phyloP scores from a whole-genome alignment of 176 grass and related monocot genomes.

The Aegilops bicornis region DNA sequence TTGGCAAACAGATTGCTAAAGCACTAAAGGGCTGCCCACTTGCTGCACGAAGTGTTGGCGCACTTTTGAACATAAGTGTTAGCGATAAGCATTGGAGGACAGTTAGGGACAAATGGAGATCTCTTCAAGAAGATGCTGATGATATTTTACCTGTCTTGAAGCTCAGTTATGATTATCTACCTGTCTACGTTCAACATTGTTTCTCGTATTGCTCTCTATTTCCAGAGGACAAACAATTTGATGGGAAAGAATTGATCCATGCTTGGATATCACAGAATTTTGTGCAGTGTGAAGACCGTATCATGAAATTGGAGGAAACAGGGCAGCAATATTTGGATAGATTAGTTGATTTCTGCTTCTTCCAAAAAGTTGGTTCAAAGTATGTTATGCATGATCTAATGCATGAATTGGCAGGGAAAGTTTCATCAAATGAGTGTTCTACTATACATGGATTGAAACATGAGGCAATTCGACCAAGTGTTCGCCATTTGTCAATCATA shows the following conservation, averaged over 20 bases:
- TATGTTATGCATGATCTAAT: conserved; percentile 42
- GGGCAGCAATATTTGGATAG: conserved; percentile 20
- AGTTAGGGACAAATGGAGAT: conserved; percentile 27
- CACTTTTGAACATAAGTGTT: not conserved
- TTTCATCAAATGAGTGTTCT: conserved; percentile 41
- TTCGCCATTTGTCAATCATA: conserved; percentile 35
- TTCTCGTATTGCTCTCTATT: conserved; percentile 34
- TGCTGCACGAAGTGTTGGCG: conserved; percentile 27
- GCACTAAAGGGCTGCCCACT: conserved; percentile 9
- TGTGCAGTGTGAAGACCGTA: not conserved
- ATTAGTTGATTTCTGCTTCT: conserved; percentile 27
- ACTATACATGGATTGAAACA: not conserved
- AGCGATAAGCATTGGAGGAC: not conserved
- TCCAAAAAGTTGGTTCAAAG: not conserved
- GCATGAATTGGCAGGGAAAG: conserved; percentile 26
- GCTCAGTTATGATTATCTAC: conserved; percentile 39
- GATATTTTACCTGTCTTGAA: conserved; percentile 26
- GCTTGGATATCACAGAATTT: conserved; percentile 58
- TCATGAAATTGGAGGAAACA: conserved; percentile 26
- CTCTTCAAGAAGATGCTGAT: not conserved
- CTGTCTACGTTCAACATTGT: not conserved
- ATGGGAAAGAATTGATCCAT: not conserved
- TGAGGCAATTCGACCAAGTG: not conserved
- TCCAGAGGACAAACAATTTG: not conserved
- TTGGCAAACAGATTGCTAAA: conserved; percentile 18